These are phyloP conservation scores for Brassica incana DNA, from an alignment of 345 rosid species.

Conservation along the genomic window DNA sequence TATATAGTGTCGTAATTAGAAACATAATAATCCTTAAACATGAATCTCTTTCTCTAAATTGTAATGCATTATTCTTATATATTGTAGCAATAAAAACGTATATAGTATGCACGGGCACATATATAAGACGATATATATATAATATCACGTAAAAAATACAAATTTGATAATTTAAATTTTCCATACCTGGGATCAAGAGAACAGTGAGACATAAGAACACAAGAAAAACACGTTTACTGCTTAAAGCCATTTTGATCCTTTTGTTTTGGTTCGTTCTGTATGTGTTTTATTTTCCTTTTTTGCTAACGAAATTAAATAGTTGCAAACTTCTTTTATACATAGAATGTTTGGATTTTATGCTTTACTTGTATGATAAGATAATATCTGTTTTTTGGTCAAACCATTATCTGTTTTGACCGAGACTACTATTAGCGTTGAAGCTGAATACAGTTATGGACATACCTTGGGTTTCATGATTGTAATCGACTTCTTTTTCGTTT, in stretches of 20 bases:
- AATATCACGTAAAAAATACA: background rate
- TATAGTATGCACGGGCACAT: background rate
- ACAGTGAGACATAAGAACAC: background rate
- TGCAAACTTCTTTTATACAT: background rate
- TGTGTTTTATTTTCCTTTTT: background rate
- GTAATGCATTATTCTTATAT: background rate
- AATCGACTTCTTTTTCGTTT: no score
- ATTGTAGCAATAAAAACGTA: background rate
- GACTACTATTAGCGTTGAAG: no score
- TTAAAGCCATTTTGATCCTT: background rate
- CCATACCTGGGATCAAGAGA: background rate
- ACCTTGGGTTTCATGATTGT: no score
- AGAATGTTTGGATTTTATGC: background rate
- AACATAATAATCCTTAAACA: background rate
- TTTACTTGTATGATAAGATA: no score
- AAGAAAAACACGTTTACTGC: background rate
- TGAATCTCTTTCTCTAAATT: background rate
- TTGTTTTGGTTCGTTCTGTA: background rate
- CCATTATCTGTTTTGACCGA: no score
- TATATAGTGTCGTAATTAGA: background rate
- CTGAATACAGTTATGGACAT: no score
- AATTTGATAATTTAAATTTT: background rate
- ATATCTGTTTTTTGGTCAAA: no score
- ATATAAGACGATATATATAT: background rate
- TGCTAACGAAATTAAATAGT: background rate